A percentile compares a stretch with the other conserved stretches of the same genome.
Conservation (phyloP, 805 yeast species). For the Maudiozyma pseudohumilis region DNA sequence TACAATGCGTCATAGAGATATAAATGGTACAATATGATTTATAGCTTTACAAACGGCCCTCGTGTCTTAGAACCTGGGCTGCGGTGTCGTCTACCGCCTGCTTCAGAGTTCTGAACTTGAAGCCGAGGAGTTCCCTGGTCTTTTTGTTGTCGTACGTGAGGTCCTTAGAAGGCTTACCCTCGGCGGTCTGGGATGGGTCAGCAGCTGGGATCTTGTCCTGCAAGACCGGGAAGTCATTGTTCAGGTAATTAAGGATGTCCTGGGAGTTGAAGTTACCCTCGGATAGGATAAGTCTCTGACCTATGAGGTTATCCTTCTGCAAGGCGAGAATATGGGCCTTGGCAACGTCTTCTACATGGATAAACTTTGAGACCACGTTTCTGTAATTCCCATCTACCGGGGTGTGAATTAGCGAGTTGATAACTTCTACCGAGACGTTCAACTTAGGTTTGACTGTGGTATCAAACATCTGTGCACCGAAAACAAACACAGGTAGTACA, state of each 20-base stretch:
- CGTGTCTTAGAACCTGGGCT: slow-evolving; percentile 1
- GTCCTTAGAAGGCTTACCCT: not conserved
- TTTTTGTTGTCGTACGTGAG: not conserved
- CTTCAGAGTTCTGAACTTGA: not conserved
- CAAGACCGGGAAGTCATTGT: slow-evolving; percentile 34
- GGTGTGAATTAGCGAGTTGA: slow-evolving; percentile 26
- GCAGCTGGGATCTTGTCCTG: slow-evolving; percentile 36
- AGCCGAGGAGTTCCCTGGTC: not conserved
- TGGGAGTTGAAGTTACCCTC: slow-evolving; percentile 21
- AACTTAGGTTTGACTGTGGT: slow-evolving; percentile 26
- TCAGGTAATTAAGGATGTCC: slow-evolving; percentile 21
- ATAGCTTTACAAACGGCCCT: not conserved
- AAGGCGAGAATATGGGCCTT: slow-evolving; percentile 43
- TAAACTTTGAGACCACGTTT: slow-evolving; percentile 11
- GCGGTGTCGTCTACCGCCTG: not conserved
- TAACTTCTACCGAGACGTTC: slow-evolving; percentile 29
- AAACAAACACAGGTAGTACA: slow-evolving; percentile 36
- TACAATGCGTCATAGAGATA: too few species aligned
- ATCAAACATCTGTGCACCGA: slow-evolving; percentile 43
- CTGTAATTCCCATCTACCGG: not conserved
- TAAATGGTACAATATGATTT: too few species aligned
- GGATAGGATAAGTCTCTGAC: slow-evolving; percentile 26
- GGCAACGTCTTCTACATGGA: slow-evolving; percentile 57
- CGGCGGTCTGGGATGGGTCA: slow-evolving; percentile 19
- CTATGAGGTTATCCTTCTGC: slow-evolving; percentile 28